These are phyloP conservation scores for Aphanomyces cochlioides DNA, from an alignment of 352 stramenopile genomes.

Conservation along the genomic window DNA sequence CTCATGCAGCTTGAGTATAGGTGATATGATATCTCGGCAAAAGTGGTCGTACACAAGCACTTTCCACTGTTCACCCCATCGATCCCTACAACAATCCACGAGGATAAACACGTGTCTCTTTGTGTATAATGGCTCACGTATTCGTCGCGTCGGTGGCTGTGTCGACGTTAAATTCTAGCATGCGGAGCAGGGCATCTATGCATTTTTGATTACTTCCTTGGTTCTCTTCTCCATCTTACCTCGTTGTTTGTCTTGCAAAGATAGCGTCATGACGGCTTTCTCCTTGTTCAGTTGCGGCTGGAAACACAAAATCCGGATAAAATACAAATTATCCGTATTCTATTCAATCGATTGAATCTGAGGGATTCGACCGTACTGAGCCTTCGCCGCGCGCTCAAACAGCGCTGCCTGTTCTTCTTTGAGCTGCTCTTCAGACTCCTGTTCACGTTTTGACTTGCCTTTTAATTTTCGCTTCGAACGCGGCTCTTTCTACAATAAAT, in stretches of 20 bases:
- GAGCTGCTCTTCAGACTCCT: conserved; percentile 45
- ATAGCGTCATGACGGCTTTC: conserved; percentile 9
- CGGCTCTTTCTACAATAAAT: conserved; percentile 44
- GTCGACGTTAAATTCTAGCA: conserved; percentile 85
- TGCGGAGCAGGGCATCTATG: conserved; percentile 71
- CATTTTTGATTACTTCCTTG: too few relatives aligned
- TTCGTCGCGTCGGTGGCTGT: conserved; percentile 44
- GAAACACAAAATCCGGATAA: background rate
- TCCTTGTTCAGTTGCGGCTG: background rate
- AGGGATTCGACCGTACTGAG: background rate
- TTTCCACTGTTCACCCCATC: conserved; percentile 90
- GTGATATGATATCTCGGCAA: conserved; percentile 96
- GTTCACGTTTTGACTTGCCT: conserved; percentile 32
- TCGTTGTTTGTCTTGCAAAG: conserved; percentile 76
- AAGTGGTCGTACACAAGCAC: conserved; percentile 97
- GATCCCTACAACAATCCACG: conserved; percentile 39
- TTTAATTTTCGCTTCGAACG: conserved; percentile 40
- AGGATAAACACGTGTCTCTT: background rate
- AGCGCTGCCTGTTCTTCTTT: conserved; percentile 66
- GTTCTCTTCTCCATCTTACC: conserved; percentile 36
- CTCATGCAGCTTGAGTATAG: conserved; percentile 96
- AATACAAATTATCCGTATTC: conserved; percentile 7
- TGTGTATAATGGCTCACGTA: conserved; percentile 32
- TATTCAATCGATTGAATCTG: background rate
- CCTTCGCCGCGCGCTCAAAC: conserved; percentile 50